Evolutionary conservation across 192 early-diverging fungal species (phyloP).

Genomic region (Gryganskiella cystojenkinii): DNA sequence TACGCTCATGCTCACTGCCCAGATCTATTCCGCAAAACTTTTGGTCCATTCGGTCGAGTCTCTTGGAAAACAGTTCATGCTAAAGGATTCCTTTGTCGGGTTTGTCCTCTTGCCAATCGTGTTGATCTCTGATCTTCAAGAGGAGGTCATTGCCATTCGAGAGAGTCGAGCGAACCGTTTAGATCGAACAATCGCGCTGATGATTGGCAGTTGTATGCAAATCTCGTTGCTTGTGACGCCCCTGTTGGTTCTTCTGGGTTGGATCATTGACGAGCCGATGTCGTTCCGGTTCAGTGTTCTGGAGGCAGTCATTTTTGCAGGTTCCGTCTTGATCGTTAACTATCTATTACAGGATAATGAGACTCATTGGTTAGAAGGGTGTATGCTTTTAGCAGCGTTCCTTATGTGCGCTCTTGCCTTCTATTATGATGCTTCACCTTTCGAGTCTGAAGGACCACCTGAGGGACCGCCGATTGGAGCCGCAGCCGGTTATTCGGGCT

Average conservation of each 20-base stretch:
- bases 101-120: slow-evolving; percentile 92
- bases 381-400: slow-evolving; percentile 82
- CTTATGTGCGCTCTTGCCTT: slow-evolving; percentile 88
- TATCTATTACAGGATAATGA: slow-evolving; percentile 84
- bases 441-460: not conserved
- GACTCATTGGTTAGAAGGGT: slow-evolving; percentile 94
- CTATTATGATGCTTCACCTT: slow-evolving; percentile 67
- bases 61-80: slow-evolving; percentile 74
- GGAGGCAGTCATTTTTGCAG: slow-evolving; percentile 82
- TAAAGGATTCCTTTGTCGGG: slow-evolving; percentile 89
- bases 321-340: slow-evolving; percentile 80
- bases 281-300: slow-evolving; percentile 84
- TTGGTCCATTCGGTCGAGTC: slow-evolving; percentile 85
- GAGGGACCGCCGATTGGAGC: too few species aligned
- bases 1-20: slow-evolving; percentile 68
- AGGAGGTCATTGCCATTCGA: slow-evolving; percentile 40
- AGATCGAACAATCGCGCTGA: slow-evolving; percentile 23
- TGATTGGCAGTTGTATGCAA: slow-evolving; percentile 67
- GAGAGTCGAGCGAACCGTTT: slow-evolving; percentile 14
- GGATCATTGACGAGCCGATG: slow-evolving; percentile 81
- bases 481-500: not conserved
- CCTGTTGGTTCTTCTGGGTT: slow-evolving; percentile 78
- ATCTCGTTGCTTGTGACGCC: slow-evolving; percentile 84
- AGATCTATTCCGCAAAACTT: slow-evolving; percentile 86
- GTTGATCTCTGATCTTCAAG: slow-evolving; percentile 89